Percentiles rank a stretch among this genome's conserved stretches.
Evolutionary conservation across 495 filamentous ascomycete genomes (phyloP).

Genomic region (Ascodesmis nigricans): DNA sequence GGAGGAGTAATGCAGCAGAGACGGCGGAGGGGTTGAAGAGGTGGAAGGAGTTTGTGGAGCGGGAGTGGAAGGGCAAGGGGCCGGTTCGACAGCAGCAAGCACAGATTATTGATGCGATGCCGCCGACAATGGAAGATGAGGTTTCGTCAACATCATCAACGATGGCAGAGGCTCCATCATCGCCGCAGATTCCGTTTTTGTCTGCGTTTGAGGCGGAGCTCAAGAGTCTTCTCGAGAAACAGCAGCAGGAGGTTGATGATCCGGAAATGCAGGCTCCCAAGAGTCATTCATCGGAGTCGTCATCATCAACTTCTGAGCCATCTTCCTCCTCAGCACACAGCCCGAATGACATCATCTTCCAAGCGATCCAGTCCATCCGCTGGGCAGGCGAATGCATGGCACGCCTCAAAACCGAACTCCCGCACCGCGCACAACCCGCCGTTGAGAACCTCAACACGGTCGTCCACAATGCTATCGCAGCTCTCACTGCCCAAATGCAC

Average conservation of each 20-base stretch:
- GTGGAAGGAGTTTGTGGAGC: constrained; percentile 9
- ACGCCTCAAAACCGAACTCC: constrained; percentile 11
- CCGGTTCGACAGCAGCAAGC: too few relatives aligned
- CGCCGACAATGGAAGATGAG: constrained; percentile 6
- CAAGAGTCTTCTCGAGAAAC: constrained; percentile 25
- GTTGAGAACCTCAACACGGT: constrained; percentile 26
- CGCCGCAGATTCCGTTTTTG: constrained; percentile 24
- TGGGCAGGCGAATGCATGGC: constrained; percentile 11
- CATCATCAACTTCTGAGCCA: too few relatives aligned
- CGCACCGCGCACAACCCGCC: constrained; percentile 18
- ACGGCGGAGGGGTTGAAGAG: constrained; percentile 7
- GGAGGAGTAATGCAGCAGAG: constrained; percentile 7
- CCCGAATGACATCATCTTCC: constrained; percentile 12
- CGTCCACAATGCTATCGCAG: constrained; percentile 25
- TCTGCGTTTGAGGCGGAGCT: constrained; percentile 33
- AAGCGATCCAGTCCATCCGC: constrained; percentile 12
- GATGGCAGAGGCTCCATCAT: background rate
- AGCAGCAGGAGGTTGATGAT: constrained; percentile 1
- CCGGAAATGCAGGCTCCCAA: too few relatives aligned
- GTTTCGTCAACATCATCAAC: constrained; percentile 7
- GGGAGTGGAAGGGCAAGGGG: constrained; percentile 8
- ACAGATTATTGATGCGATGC: constrained; percentile 3
- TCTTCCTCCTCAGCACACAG: constrained; percentile 5
- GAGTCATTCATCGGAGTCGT: too few relatives aligned
- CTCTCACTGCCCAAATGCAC: constrained; percentile 27